A percentile compares a stretch with the other conserved stretches of the same genome.
phyloP scores from a whole-genome alignment of 2,329 filamentous ascomycete genomes.

The Hymenoscyphus occultus region DNA sequence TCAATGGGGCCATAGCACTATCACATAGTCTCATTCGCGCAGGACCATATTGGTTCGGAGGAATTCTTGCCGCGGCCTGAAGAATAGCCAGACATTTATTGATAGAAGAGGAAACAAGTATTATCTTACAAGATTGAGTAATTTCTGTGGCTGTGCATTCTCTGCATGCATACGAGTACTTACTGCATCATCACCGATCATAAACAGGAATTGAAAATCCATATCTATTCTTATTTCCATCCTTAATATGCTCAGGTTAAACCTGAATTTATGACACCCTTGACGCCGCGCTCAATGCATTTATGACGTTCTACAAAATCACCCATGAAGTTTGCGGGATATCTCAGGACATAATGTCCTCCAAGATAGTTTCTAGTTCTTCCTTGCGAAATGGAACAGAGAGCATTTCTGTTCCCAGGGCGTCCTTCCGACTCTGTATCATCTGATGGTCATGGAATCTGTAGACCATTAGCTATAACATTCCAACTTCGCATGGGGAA shows the following conservation, averaged over 20 bases:
- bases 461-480: slow-evolving; percentile 31
- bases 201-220: neutral
- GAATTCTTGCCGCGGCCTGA: too few relatives aligned
- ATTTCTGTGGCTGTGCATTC: neutral
- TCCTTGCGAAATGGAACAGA: slow-evolving; percentile 83
- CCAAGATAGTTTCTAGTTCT: slow-evolving; percentile 83
- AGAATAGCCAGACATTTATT: too few relatives aligned
- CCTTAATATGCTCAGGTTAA: neutral
- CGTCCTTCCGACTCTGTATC: slow-evolving; percentile 85
- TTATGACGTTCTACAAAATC: neutral
- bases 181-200: neutral
- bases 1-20: too few relatives aligned
- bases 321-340: neutral
- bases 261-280: neutral
- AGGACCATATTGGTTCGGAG: too few relatives aligned
- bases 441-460: slow-evolving; percentile 97
- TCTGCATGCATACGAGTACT: neutral
- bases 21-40: too few relatives aligned
- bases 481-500: slow-evolving; percentile 17
- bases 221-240: neutral
- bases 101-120: too few relatives aligned
- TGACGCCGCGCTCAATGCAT: slow-evolving; percentile 18
- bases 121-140: neutral
- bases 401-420: slow-evolving; percentile 78
- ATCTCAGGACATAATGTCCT: slow-evolving; percentile 56